Evolutionary conservation across 2,329 filamentous ascomycete genomes (phyloP), one percentile per base, ranked within the genome.

Genomic region (Aureobasidium sp.): DNA sequence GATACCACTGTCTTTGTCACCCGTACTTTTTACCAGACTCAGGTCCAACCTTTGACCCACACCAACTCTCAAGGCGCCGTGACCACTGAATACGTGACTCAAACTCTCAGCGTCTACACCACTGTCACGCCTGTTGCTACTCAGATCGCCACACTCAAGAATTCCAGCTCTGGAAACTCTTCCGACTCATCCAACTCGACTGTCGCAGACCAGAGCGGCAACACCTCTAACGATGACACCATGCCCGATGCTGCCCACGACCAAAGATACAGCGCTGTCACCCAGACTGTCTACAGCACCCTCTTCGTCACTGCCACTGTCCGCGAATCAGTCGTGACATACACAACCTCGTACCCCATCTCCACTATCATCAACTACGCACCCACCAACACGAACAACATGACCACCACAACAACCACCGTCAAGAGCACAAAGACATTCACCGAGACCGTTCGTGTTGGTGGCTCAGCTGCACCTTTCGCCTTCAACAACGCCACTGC

Each of bases 401-500:
- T 47, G 54, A 37, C 41, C 10, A 58, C 42, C 9, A 58, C 21
- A 25, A 59, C 45, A 8, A 59, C 57, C 16, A 59, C 57, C n/a
- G 29, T 49, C 27, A 49, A 42, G 25, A 59, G 45, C 34, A 59
- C 57, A 32, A 41, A 42, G 36, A 48, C 44, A 4, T 29, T 39
- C 32, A 59, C 55, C 55, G 57, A 59, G n/a, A 59, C 57, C 11
- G 27, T 59, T 3, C 32, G 29, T 11, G 32, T 59, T 11, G 32
- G 8, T 32, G 34, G 15, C 8, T 59, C 57, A 2, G 45, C 34
- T 3, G 57, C 57, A 9, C 57, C 57, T 25, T 59, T 59, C 29
- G 44, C 57, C 21, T 59, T 59, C 57, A 50, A 34, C 57, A 59
- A 59, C 45, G 57, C 25, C 25, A 59, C 57, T n/a, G 57, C 57